These are phyloP conservation scores for Vigna trinervia DNA, from an alignment of 306 rosid genomes.

Conservation along the genomic window DNA sequence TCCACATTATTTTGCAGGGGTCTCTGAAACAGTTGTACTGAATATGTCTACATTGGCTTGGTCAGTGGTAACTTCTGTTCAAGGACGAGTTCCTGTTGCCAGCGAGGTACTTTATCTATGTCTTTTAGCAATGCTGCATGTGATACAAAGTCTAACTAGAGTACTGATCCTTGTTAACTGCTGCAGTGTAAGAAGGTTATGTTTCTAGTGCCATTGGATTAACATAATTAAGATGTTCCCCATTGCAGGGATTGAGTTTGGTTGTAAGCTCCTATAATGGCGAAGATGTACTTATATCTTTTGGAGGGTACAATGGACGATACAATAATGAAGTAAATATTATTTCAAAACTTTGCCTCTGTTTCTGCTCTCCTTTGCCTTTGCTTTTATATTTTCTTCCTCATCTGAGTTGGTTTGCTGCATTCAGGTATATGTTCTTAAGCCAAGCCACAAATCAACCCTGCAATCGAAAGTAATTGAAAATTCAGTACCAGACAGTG, in stretches of 20 bases:
- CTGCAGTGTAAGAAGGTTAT: conserved; percentile 1
- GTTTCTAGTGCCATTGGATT: conserved; percentile 34
- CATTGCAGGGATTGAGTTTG: conserved; percentile 87
- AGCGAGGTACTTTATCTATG: conserved; percentile 71
- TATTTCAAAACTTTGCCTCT: conserved; percentile 29
- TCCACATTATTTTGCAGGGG: conserved; percentile 63
- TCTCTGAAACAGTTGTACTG: conserved; percentile 79
- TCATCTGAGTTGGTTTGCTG: conserved; percentile 42
- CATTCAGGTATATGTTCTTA: conserved; percentile 79
- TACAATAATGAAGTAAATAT: conserved; percentile 84
- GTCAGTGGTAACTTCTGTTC: conserved; percentile 92
- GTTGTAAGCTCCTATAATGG: conserved; percentile 75
- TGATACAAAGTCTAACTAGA: conserved; percentile 30
- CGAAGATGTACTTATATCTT: conserved; percentile 80
- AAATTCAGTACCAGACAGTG: conserved; percentile 71
- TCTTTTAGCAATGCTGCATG: conserved; percentile 33
- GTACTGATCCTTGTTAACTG: conserved; percentile 1
- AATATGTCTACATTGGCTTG: conserved; percentile 95
- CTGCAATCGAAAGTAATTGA: conserved; percentile 74
- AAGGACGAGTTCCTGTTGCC: conserved; percentile 90
- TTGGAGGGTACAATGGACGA: conserved; percentile 94
- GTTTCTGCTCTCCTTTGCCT: conserved; percentile 31
- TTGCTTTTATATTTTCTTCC: conserved; percentile 23
- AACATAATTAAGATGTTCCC: conserved; percentile 40
- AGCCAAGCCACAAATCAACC: conserved; percentile 93